These are phyloP conservation scores for Candida jianshihensis DNA, from an alignment of 805 yeast species.

Conservation along the genomic window DNA sequence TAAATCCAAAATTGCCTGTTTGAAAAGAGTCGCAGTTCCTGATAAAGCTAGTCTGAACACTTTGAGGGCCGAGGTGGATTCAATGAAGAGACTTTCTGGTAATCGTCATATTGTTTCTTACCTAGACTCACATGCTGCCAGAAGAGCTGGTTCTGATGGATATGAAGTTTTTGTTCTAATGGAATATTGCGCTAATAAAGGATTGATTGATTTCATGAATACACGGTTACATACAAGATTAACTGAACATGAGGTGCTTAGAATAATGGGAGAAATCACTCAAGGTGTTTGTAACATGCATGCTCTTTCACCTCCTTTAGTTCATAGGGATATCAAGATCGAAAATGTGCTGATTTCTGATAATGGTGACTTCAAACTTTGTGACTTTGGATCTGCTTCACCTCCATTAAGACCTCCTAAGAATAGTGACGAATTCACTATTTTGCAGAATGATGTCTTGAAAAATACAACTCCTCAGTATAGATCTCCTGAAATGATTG, in stretches of 20 bases:
- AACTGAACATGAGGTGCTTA: slow-evolving; percentile 59
- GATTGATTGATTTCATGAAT: slow-evolving; percentile 76
- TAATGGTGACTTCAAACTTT: slow-evolving; percentile 54
- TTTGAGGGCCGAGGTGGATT: slow-evolving; percentile 91
- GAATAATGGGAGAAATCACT: slow-evolving; percentile 62
- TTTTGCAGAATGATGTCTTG: slow-evolving; percentile 60
- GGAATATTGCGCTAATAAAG: slow-evolving; percentile 75
- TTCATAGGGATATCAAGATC: slow-evolving; percentile 77
- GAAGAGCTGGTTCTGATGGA: slow-evolving; percentile 45
- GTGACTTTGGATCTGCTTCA: slow-evolving; percentile 81
- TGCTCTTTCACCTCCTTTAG: slow-evolving; percentile 58
- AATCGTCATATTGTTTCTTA: slow-evolving; percentile 78
- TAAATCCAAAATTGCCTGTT: slow-evolving; percentile 58
- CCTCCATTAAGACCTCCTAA: slow-evolving; percentile 57
- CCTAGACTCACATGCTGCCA: slow-evolving; percentile 91
- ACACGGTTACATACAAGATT: slow-evolving; percentile 58
- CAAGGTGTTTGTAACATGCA: slow-evolving; percentile 78
- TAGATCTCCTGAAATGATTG: slow-evolving; percentile 81
- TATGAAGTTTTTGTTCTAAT: slow-evolving; percentile 74
- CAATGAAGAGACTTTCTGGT: slow-evolving; percentile 85
- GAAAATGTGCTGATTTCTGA: slow-evolving; percentile 68
- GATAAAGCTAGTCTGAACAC: slow-evolving; percentile 77
- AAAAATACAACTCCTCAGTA: slow-evolving; percentile 83
- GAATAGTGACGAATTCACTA: slow-evolving; percentile 50
- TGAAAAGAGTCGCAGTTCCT: slow-evolving; percentile 94